phyloP scores from a whole-genome alignment of 805 yeast species.

The Cyberlindnera subsufficiens region DNA sequence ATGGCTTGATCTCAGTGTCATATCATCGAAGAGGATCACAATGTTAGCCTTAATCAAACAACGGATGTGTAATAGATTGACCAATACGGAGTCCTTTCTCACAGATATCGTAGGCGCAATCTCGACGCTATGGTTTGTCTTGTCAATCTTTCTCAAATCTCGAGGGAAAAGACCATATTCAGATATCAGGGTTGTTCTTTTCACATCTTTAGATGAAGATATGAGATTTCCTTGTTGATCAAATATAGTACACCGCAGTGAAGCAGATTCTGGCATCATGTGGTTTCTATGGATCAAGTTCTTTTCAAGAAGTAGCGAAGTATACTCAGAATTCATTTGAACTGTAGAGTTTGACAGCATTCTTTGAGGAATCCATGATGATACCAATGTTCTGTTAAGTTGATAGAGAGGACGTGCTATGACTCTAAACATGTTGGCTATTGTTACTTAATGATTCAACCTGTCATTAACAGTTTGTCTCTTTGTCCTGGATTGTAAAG shows the following conservation, averaged over 20 bases:
- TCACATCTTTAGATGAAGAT: conserved; percentile 66
- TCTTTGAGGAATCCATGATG: too few species aligned
- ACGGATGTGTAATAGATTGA: conserved; percentile 72
- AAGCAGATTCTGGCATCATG: conserved; percentile 26
- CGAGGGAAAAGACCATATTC: conserved; percentile 81
- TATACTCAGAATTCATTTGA: conserved; percentile 10
- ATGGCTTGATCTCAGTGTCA: conserved; percentile 52
- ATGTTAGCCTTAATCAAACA: conserved; percentile 68
- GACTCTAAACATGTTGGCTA: too few species aligned
- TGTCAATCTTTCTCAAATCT: conserved; percentile 84
- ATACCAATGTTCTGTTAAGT: too few species aligned
- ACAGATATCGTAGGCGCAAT: conserved; percentile 82
- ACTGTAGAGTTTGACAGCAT: background rate
- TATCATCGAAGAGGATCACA: conserved; percentile 73
- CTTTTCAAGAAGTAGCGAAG: conserved; percentile 31
- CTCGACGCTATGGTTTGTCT: conserved; percentile 48
- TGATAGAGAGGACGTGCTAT: too few species aligned
- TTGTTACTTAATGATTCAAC: too few species aligned
- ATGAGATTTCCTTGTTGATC: conserved; percentile 63
- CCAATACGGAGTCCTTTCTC: conserved; percentile 61
- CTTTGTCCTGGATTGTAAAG: too few species aligned
- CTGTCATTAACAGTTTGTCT: too few species aligned
- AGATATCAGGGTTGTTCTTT: conserved; percentile 63
- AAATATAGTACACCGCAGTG: conserved; percentile 76
- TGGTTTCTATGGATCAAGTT: conserved; percentile 32